Base-by-base conservation (phyloP, 2,329 filamentous ascomycete genomes). In the Macrophomina pseudophaseolina region DNA sequence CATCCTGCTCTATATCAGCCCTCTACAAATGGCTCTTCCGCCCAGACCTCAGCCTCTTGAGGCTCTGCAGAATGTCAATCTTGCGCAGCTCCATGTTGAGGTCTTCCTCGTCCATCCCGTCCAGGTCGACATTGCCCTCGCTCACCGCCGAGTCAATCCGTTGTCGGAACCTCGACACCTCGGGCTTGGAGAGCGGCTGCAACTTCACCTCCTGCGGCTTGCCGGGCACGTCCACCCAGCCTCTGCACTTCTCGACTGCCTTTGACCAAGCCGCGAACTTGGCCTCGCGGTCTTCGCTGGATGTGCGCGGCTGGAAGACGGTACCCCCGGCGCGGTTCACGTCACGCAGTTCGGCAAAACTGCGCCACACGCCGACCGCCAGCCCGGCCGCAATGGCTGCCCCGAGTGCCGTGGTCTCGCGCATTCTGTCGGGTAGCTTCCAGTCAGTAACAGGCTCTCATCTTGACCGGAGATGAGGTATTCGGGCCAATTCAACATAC, bases 301-400 rank as follows among this genome's bases (percentile, higher is more conserved):
- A 80, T 66, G 90, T 85, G 67, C 85, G 76, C 0, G 91, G 90
- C 70, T 84, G 78, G 75, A 94, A 94, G 12, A 85, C 83, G 49
- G 82, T 89, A 56, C 88, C 84, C 46, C 88, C 90, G 40, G 83
- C 81, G 62, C 83, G 86, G 77, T 91, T 91, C 74, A 93, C 86
- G 67, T 87, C 81, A 69, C 86, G 86, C 42, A 94, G 80, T 71
- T 93, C 90, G n/a, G 87, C 85, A 64, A 93, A 86, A 72, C 86
- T 84, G 67, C 85, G 84, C 91, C 91, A 95, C 32, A 93, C 86
- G 33, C 86, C 88, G 12, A 90, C 86, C 7, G 91, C 91, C 65
- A 94, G 86, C 8, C 90, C 92, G 7, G 92, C 92, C 9, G 92
- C 91, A 72, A 94, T 93, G 53, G 92, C 92, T 6, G 92, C 91